These are phyloP conservation scores for Podospora pseudocomata DNA, from an alignment of 495 filamentous ascomycete species.

Conservation along the genomic window DNA sequence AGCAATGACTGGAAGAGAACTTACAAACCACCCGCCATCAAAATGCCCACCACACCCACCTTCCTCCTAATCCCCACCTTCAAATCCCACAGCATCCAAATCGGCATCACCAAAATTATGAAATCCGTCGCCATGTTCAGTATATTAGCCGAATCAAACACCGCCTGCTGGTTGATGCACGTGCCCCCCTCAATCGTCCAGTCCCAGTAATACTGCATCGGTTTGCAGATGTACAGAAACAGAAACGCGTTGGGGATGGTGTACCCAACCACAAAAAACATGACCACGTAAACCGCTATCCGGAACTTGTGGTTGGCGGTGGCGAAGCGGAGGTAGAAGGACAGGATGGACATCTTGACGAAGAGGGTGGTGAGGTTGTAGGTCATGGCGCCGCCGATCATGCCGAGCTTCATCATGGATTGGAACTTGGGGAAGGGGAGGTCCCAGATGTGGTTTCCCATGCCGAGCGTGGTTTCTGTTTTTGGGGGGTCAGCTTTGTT, in stretches of 20 bases:
- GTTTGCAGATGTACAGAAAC: conserved; percentile 27
- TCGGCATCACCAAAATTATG: conserved; percentile 23
- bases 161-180: conserved; percentile 19
- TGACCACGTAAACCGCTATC: conserved; percentile 25
- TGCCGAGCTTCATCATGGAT: conserved; percentile 19
- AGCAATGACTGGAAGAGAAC: neutral
- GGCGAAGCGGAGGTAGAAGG: conserved; percentile 31
- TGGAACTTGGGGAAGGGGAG: neutral
- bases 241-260: conserved; percentile 20
- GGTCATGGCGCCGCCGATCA: conserved; percentile 23
- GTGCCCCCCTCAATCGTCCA: conserved; percentile 16
- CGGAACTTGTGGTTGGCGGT: conserved; percentile 19
- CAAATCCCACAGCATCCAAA: conserved; percentile 26
- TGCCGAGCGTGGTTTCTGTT: conserved; percentile 5
- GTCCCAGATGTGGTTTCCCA: conserved; percentile 17
- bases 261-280: conserved; percentile 28
- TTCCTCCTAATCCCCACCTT: conserved; percentile 19
- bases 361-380: conserved; percentile 32
- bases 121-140: conserved; percentile 28
- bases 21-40: conserved; percentile 35
- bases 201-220: conserved; percentile 29
- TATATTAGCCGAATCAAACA: conserved; percentile 17
- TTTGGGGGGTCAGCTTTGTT: neutral
- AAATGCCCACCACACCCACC: conserved; percentile 25
- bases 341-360: conserved; percentile 32